A percentile compares a stretch with the other conserved stretches of the same genome.
Conservation (phyloP, 371 early-diverging fungal species). For the Mortierella sp. region DNA sequence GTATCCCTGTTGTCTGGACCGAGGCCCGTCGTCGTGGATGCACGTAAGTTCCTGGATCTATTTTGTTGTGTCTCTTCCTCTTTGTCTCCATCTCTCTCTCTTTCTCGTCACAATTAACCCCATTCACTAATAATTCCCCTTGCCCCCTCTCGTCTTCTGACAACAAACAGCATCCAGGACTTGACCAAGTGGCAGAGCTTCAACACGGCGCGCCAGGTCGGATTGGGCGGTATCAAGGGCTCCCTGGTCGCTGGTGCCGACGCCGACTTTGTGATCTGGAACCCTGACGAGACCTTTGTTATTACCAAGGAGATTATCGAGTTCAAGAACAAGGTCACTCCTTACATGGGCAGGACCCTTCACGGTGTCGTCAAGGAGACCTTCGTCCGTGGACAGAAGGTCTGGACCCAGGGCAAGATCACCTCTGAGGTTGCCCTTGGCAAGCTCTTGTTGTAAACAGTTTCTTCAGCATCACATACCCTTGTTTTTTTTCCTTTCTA, state of each 20-base stretch:
- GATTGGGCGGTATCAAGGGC: slow-evolving; percentile 76
- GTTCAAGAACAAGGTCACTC: slow-evolving; percentile 87
- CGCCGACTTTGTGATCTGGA: slow-evolving; percentile 86
- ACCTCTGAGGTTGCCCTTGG: slow-evolving; percentile 45
- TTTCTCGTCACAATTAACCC: too few relatives aligned
- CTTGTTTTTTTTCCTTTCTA: not conserved
- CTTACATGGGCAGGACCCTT: slow-evolving; percentile 75
- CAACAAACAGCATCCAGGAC: slow-evolving; percentile 64
- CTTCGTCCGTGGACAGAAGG: slow-evolving; percentile 78
- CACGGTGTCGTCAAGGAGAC: slow-evolving; percentile 80
- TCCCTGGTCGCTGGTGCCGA: slow-evolving; percentile 75
- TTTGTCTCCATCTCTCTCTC: not conserved
- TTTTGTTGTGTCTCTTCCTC: not conserved
- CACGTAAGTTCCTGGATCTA: slow-evolving; percentile 58
- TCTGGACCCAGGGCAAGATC: slow-evolving; percentile 59
- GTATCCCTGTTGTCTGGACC: slow-evolving; percentile 85
- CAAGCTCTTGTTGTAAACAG: slow-evolving; percentile 46
- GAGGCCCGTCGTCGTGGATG: slow-evolving; percentile 79
- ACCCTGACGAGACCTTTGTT: slow-evolving; percentile 72
- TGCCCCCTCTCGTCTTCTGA: not conserved
- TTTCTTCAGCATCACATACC: not conserved
- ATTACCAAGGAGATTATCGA: slow-evolving; percentile 72
- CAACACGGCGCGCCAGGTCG: slow-evolving; percentile 75
- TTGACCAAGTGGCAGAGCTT: slow-evolving; percentile 76
- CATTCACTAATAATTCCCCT: not conserved